phyloP scores from a whole-genome alignment of 2,329 filamentous ascomycete genomes.

The Botrytis byssoidea region DNA sequence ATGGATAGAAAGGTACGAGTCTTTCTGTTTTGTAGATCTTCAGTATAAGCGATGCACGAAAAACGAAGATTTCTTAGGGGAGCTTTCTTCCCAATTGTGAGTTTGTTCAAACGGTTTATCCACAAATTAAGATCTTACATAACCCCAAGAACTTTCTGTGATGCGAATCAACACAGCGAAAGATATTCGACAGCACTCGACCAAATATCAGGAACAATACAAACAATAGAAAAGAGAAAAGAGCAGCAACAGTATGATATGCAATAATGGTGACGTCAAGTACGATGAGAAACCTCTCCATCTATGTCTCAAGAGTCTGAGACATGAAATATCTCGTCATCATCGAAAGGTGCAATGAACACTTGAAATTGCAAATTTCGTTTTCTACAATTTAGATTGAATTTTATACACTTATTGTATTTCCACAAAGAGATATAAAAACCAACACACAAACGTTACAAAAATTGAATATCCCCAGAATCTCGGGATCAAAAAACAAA shows the following conservation, averaged over 20 bases:
- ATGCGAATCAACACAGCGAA: neutral
- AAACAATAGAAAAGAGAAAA: neutral
- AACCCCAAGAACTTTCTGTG: neutral
- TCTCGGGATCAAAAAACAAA: neutral
- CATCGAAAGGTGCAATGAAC: neutral
- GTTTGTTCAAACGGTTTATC: neutral
- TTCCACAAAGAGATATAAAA: neutral
- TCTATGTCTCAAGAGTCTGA: no score
- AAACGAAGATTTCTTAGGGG: neutral
- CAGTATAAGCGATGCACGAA: accelerated
- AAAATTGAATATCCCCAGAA: no score
- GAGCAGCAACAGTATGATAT: neutral
- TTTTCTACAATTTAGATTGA: neutral
- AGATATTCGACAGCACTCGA: neutral
- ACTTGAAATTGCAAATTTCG: neutral
- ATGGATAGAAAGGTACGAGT: neutral
- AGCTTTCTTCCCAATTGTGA: neutral
- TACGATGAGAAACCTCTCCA: no score
- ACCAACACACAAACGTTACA: neutral
- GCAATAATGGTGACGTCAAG: no score
- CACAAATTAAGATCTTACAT: neutral
- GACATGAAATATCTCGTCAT: neutral
- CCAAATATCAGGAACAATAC: neutral
- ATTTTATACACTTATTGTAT: neutral
- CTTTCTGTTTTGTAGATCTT: neutral